phyloP scores from a whole-genome alignment of 108 stramenopile genomes.

The Aurantiochytrium sp. region DNA sequence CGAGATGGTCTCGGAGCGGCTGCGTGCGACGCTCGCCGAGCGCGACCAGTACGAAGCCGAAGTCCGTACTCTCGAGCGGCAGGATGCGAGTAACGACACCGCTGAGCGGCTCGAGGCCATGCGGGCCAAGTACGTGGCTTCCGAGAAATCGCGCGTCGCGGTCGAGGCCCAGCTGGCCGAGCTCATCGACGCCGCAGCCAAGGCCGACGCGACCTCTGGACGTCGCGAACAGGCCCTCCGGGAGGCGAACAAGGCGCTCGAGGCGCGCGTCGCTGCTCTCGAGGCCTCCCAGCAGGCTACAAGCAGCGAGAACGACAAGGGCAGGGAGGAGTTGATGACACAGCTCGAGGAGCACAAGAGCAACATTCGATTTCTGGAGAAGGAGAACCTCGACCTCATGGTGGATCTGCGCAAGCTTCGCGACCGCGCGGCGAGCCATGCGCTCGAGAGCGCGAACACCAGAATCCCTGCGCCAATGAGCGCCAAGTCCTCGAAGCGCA shows the following conservation, averaged over 20 bases:
- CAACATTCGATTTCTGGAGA: neutral
- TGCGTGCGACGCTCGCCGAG: neutral
- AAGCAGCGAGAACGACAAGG: neutral
- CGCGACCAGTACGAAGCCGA: neutral
- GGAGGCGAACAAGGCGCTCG: neutral
- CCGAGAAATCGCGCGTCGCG: neutral
- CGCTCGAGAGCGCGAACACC: too few relatives aligned
- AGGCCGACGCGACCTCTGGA: neutral
- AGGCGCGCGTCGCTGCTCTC: neutral
- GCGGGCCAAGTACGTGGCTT: neutral
- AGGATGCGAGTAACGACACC: neutral
- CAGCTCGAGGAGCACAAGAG: slow-evolving; percentile 5
- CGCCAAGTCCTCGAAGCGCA: too few relatives aligned
- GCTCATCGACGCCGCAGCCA: neutral
- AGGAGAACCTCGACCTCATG: slow-evolving; percentile 2
- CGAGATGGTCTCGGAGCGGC: neutral
- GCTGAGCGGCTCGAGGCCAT: neutral
- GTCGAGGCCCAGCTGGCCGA: neutral
- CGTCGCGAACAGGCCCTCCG: neutral
- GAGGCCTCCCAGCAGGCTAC: neutral
- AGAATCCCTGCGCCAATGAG: too few relatives aligned
- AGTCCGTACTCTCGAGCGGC: neutral
- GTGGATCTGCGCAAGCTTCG: neutral
- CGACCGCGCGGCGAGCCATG: neutral
- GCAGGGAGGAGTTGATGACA: neutral